Evolutionary conservation across 495 filamentous ascomycete species (phyloP).

Genomic region (Aspergillus nanangensis): DNA sequence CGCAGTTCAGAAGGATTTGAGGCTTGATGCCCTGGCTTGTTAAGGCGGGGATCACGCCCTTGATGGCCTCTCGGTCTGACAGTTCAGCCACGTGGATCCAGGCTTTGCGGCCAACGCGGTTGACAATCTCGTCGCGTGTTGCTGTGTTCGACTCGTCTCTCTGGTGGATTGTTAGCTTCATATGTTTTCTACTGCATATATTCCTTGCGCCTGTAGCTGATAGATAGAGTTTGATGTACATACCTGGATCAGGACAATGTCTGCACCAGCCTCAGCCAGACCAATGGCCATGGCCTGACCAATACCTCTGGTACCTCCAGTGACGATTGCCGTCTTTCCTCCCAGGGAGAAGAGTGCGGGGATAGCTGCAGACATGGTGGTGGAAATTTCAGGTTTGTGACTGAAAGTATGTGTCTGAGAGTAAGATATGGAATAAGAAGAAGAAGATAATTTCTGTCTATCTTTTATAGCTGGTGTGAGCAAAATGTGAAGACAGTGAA

Average conservation of each 20-base stretch:
- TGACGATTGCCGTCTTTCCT: constrained; percentile 72
- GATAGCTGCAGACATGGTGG: constrained; percentile 2
- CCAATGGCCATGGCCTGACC: constrained; percentile 80
- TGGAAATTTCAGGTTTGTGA: not conserved
- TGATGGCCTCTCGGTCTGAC: constrained; percentile 46
- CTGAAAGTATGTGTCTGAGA: not conserved
- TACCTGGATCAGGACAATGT: constrained; percentile 65
- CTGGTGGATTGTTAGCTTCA: constrained; percentile 26
- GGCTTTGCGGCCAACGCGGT: constrained; percentile 60
- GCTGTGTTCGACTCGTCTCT: constrained; percentile 57
- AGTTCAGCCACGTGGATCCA: constrained; percentile 72
- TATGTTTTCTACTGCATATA: too few relatives aligned
- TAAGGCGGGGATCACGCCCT: constrained; percentile 51
- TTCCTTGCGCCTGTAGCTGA: not conserved
- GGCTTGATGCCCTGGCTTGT: constrained; percentile 51
- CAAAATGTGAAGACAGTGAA: not conserved
- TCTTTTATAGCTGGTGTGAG: too few relatives aligned
- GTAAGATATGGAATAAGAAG: not conserved
- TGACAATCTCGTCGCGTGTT: constrained; percentile 51
- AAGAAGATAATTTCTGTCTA: too few relatives aligned
- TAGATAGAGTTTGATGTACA: too few relatives aligned
- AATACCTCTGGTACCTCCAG: constrained; percentile 84
- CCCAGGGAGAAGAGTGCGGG: constrained; percentile 40
- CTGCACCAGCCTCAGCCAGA: constrained; percentile 80
- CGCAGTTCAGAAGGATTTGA: constrained; percentile 83